Base-by-base conservation (phyloP, 257 asterid species). In the Nicotiana undulata region DNA sequence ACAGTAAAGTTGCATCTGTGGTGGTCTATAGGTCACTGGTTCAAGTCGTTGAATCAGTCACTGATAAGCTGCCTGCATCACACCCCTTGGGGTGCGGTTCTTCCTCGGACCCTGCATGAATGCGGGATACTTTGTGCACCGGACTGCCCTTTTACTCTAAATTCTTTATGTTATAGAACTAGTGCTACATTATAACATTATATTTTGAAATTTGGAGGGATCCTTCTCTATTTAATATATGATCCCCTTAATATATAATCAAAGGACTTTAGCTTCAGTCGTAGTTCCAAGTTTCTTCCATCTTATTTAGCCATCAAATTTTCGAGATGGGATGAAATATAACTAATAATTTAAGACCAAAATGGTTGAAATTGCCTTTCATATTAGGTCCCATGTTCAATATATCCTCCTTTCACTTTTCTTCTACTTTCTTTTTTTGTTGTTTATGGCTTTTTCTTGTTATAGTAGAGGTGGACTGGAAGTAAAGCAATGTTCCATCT, bases 401-500 rank as follows among this genome's bases (percentile, higher is more conserved):
- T 72, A 68, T 40, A 26, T 24, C 79, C 63, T 26, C 44, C 5
- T 74, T 74, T 74, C 28, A 26, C 79, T 51, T 49, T 74, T 8
- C 56, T 51, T 51, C 18, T 51, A 51, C 56, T 51, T 51, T 49
- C 16, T 13, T 70, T 65, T 77, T 6, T 37, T 68, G 60, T 81
- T 77, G 80, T 85, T 79, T 68, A 56, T 80, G 82, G 78, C 77
- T 77, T 84, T 86, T 64, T 17, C 76, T 49, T 74, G 79, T 49
- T 74, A 74, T 82, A 82, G 88, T 86, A 84, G 85, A 76, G 90
- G 85, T 89, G 78, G 89, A 88, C 89, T 86, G 55, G 90, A 89
- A 90, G 93, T 86, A 87, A 92, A 89, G 95, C 86, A 86, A 92
- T 84, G 89, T 85, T 87, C 83, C 88, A 49, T 74, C 79, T 49